Percentiles rank a stretch among this genome's conserved stretches.
Evolutionary conservation across 177 flowering plant genomes (phyloP).

Genomic region (Vitis hybrid): DNA sequence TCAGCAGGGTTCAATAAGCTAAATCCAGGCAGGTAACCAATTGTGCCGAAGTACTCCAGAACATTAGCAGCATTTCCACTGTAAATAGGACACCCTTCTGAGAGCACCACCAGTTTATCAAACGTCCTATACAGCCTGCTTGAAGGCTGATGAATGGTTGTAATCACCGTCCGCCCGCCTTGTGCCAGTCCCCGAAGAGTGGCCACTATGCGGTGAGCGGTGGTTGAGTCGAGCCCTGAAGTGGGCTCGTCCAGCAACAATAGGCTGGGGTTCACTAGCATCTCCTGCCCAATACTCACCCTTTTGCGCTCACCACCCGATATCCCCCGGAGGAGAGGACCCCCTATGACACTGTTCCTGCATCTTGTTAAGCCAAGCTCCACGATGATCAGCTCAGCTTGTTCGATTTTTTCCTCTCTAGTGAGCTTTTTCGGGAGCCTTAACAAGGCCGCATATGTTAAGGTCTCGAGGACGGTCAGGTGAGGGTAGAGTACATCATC

Average conservation of each 20-base stretch:
- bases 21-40: constrained; percentile 54
- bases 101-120: constrained; percentile 71
- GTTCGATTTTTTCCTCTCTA: constrained; percentile 51
- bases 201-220: constrained; percentile 67
- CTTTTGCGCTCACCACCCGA: constrained; percentile 95
- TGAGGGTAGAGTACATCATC: constrained; percentile 89
- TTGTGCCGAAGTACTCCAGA: constrained; percentile 63
- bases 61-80: constrained; percentile 51
- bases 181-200: constrained; percentile 62
- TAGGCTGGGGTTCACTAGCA: constrained; percentile 87
- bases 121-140: constrained; percentile 78
- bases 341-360: constrained; percentile 56
- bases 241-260: constrained; percentile 91
- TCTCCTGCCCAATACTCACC: constrained; percentile 91
- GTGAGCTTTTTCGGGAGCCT: constrained; percentile 60
- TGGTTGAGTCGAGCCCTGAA: constrained; percentile 92
- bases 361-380: constrained; percentile 77
- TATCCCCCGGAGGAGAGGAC: constrained; percentile 63
- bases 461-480: constrained; percentile 78
- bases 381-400: constrained; percentile 51
- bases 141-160: constrained; percentile 93
- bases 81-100: constrained; percentile 67
- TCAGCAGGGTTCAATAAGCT: constrained; percentile 75
- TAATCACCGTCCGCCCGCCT: constrained; percentile 73
- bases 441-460: constrained; percentile 68